A percentile compares a stretch with the other conserved stretches of the same genome.
Evolutionary conservation across 768 basidiomycete species (phyloP).

Genomic region (Rhodosporidiobolus odoratus): DNA sequence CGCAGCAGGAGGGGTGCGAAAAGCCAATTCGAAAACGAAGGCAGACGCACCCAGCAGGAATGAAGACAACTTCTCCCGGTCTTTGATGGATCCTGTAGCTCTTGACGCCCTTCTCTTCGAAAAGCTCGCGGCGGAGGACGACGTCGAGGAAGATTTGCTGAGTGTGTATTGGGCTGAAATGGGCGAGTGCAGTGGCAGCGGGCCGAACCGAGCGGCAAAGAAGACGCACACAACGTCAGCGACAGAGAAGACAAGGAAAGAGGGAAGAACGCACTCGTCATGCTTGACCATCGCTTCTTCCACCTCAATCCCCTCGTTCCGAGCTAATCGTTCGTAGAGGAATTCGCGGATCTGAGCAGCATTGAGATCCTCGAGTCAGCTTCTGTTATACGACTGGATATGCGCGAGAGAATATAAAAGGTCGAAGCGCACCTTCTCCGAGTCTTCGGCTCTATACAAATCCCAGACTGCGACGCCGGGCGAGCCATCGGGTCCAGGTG

Average conservation of each 20-base stretch:
- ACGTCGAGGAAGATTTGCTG: conserved; percentile 81
- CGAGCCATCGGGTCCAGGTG: conserved; percentile 51
- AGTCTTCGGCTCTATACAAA: conserved; percentile 74
- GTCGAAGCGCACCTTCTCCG: conserved; percentile 50
- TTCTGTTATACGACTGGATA: neutral
- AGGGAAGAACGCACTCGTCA: conserved; percentile 50
- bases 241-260: neutral
- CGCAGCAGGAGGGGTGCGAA: neutral
- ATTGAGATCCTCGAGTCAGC: neutral
- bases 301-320: conserved; percentile 40
- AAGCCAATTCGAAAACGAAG: neutral
- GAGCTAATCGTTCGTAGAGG: conserved; percentile 58
- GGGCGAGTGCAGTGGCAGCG: neutral
- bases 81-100: conserved; percentile 81
- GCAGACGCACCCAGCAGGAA: conserved; percentile 68
- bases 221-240: no score
- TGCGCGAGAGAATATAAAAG: no score
- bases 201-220: neutral
- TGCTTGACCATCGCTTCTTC: conserved; percentile 17
- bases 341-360: conserved; percentile 59
- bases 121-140: conserved; percentile 62
- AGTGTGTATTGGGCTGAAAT: conserved; percentile 66
- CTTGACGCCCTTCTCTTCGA: conserved; percentile 61
- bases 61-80: conserved; percentile 88
- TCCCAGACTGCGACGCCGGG: conserved; percentile 85